Percentiles rank a stretch among this genome's conserved stretches.
phyloP scores from a whole-genome alignment of 345 rosid genomes.

The Murraya paniculata region DNA sequence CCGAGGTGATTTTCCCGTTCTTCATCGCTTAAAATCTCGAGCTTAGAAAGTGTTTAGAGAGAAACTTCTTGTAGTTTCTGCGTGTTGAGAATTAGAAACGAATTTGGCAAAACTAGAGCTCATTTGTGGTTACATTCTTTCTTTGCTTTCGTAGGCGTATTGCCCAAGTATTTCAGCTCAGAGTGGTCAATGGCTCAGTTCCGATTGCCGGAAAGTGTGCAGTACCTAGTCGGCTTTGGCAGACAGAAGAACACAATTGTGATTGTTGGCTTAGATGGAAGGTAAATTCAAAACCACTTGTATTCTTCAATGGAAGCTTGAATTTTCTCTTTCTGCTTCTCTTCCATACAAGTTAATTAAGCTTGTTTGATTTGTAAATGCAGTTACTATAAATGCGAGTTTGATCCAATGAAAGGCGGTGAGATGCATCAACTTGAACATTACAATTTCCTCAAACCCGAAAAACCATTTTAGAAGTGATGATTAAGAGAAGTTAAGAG shows the following conservation, averaged over 20 bases:
- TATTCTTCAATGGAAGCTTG: neutral
- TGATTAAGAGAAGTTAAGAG: too few relatives aligned
- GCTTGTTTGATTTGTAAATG: conserved; percentile 1
- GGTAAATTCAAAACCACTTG: conserved; percentile 27
- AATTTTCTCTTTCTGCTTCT: neutral
- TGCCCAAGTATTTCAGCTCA: conserved; percentile 60
- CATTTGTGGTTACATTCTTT: neutral
- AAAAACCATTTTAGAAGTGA: conserved; percentile 12
- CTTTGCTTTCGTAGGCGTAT: conserved; percentile 38
- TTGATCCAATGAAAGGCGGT: conserved; percentile 42
- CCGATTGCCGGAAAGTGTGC: conserved; percentile 45
- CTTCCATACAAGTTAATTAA: neutral
- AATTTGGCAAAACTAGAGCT: neutral
- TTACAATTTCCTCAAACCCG: conserved; percentile 39
- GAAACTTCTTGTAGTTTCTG: neutral
- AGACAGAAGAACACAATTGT: conserved; percentile 47
- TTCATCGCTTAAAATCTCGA: neutral
- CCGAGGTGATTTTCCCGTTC: conserved; percentile 32
- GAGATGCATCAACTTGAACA: conserved; percentile 48
- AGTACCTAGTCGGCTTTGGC: conserved; percentile 51
- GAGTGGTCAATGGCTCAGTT: conserved; percentile 66
- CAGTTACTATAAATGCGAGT: conserved; percentile 50
- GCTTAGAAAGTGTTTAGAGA: neutral
- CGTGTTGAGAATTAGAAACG: neutral
- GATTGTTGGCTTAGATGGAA: conserved; percentile 56